phyloP scores from a whole-genome alignment of 768 basidiomycete genomes.

The Termitomyces sp. region DNA sequence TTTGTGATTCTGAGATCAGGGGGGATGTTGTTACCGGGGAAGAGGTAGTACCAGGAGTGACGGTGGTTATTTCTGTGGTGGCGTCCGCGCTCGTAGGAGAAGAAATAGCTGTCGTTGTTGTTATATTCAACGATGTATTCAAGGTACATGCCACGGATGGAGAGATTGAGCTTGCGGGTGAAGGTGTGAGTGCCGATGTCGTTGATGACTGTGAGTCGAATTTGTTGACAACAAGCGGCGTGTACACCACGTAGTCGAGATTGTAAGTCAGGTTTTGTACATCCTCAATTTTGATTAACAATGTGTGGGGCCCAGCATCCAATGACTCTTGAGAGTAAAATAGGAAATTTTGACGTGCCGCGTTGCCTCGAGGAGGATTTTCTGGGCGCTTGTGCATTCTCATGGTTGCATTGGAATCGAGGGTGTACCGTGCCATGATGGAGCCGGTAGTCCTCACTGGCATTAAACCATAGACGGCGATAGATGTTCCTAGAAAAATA shows the following conservation, averaged over 20 bases:
- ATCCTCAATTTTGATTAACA: not conserved
- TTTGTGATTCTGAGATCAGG: not conserved
- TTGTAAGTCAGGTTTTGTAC: not conserved
- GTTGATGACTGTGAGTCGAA: accelerated
- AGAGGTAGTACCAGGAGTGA: not conserved
- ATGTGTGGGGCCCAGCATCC: not conserved
- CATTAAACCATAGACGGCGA: not conserved
- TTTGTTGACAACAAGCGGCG: not conserved
- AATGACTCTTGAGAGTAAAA: not conserved
- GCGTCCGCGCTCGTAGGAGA: not conserved
- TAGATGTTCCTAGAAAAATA: not conserved
- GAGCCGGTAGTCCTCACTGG: not conserved
- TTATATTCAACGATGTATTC: not conserved
- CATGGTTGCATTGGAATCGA: not conserved
- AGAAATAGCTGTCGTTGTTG: not conserved
- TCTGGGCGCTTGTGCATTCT: not conserved
- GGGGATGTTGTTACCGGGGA: not conserved
- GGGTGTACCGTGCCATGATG: not conserved
- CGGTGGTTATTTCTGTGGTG: not conserved
- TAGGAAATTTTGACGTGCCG: not conserved
- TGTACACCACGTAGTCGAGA: conserved; percentile 1
- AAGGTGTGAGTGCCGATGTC: not conserved
- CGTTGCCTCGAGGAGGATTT: too few species aligned
- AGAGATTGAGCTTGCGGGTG: not conserved
- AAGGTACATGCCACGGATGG: not conserved